These are phyloP conservation scores for Starmerella bombicola DNA, from an alignment of 805 yeast species.

Conservation along the genomic window DNA sequence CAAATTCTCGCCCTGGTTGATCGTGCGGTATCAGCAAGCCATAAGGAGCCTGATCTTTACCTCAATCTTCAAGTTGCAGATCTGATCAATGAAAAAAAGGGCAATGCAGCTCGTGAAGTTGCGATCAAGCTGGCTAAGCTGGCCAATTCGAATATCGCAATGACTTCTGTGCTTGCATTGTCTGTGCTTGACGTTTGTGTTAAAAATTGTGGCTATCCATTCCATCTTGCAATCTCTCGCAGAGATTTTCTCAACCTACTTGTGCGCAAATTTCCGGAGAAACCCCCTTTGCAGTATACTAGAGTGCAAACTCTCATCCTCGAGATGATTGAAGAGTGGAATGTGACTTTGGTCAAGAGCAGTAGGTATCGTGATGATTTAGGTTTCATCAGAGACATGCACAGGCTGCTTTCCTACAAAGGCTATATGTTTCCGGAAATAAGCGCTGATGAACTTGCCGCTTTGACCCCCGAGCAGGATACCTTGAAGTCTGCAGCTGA, in stretches of 20 bases:
- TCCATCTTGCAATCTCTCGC: constrained; percentile 87
- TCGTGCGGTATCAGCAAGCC: constrained; percentile 77
- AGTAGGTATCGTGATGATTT: constrained; percentile 83
- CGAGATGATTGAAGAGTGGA: constrained; percentile 94
- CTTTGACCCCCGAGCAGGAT: constrained; percentile 63
- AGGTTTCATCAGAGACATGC: constrained; percentile 91
- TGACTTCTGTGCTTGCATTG: constrained; percentile 71
- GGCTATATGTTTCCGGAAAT: constrained; percentile 92
- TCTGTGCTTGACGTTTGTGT: constrained; percentile 71
- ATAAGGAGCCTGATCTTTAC: constrained; percentile 76
- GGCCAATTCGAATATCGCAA: constrained; percentile 71
- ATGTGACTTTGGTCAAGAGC: constrained; percentile 82
- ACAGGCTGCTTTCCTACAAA: constrained; percentile 71
- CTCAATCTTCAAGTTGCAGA: constrained; percentile 89
- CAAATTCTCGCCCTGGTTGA: constrained; percentile 30
- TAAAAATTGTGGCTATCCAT: constrained; percentile 95
- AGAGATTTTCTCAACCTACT: constrained; percentile 89
- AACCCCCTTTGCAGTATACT: constrained; percentile 77
- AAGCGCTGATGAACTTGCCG: constrained; percentile 82
- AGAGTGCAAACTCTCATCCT: constrained; percentile 73
- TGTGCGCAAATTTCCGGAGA: constrained; percentile 86
- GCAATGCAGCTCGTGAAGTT: constrained; percentile 82
- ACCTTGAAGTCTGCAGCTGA: constrained; percentile 79
- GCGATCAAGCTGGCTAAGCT: constrained; percentile 72
- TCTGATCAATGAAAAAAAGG: constrained; percentile 83